phyloP scores from a whole-genome alignment of 1,139 yeast genomes.

The Suhomyces anneliseae region DNA sequence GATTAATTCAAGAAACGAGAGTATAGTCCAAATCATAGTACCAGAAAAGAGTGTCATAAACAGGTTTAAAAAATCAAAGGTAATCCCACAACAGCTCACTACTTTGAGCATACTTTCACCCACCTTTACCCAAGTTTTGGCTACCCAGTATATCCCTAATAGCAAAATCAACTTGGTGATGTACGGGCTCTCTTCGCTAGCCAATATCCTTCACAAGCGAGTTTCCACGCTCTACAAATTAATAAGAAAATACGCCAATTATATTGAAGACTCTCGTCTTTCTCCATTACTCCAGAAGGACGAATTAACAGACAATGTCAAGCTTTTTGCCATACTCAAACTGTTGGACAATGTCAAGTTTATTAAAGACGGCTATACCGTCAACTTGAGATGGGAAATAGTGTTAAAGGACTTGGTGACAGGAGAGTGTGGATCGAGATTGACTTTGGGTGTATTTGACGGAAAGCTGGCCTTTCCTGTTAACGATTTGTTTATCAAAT shows the following conservation, averaged over 20 bases:
- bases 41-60: not conserved
- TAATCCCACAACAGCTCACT: constrained; percentile 4
- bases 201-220: constrained; percentile 25
- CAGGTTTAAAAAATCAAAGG: constrained; percentile 1
- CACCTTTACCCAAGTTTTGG: constrained; percentile 20
- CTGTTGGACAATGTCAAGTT: constrained; percentile 22
- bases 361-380: constrained; percentile 1
- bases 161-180: constrained; percentile 30
- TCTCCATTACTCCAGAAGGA: constrained; percentile 9
- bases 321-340: constrained; percentile 22
- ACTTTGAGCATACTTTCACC: constrained; percentile 23
- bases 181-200: constrained; percentile 34
- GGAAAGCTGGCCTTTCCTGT: constrained; percentile 8
- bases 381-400: constrained; percentile 30
- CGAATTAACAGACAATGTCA: constrained; percentile 18
- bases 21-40: constrained; percentile 16
- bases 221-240: constrained; percentile 22
- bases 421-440: constrained; percentile 30
- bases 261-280: constrained; percentile 10
- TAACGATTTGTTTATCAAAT: constrained; percentile 19
- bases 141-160: constrained; percentile 26
- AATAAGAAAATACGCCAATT: constrained; percentile 17
- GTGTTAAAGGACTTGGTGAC: constrained; percentile 21
- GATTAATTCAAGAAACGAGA: constrained; percentile 20
- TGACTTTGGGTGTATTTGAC: constrained; percentile 13